Conservation (phyloP, 805 yeast genomes). For the Saccharomycopsis synnaedendra region DNA sequence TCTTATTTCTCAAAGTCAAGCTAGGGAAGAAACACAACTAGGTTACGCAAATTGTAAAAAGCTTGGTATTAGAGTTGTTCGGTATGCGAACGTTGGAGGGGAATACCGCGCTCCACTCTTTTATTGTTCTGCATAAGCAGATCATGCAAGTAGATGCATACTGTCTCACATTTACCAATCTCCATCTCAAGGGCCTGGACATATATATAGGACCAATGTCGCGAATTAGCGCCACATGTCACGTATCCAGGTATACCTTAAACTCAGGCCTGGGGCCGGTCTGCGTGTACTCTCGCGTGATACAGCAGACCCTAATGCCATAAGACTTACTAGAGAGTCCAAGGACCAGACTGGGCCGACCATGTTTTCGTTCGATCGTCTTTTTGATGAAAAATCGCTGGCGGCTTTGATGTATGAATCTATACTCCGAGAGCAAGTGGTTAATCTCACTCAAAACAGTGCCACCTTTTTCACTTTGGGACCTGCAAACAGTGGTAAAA, state of each 20-base stretch:
- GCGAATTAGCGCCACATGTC: not conserved
- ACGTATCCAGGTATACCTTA: slow-evolving; percentile 8
- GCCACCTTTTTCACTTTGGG: slow-evolving; percentile 38
- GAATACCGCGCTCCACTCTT: too few relatives aligned
- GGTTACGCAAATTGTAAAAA: too few relatives aligned
- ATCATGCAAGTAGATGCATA: not conserved
- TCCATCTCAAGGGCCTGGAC: not conserved
- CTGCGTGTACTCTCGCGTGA: too few relatives aligned
- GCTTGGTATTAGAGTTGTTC: too few relatives aligned
- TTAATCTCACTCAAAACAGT: slow-evolving; percentile 21
- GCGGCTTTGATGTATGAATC: not conserved
- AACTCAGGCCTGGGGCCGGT: slow-evolving; percentile 2
- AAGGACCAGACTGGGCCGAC: not conserved
- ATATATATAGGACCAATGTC: not conserved
- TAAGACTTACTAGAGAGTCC: not conserved
- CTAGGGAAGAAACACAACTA: too few relatives aligned
- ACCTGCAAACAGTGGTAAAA: slow-evolving; percentile 43
- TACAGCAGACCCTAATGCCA: not conserved
- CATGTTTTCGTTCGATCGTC: slow-evolving; percentile 1
- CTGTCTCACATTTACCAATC: not conserved
- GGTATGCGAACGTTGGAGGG: too few relatives aligned
- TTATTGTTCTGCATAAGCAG: too few relatives aligned
- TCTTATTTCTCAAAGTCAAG: too few relatives aligned
- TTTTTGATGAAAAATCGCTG: slow-evolving; percentile 1
- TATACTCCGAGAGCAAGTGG: not conserved